phyloP scores from a whole-genome alignment of 2,329 filamentous ascomycete species.

The Chaetomium globosum region DNA sequence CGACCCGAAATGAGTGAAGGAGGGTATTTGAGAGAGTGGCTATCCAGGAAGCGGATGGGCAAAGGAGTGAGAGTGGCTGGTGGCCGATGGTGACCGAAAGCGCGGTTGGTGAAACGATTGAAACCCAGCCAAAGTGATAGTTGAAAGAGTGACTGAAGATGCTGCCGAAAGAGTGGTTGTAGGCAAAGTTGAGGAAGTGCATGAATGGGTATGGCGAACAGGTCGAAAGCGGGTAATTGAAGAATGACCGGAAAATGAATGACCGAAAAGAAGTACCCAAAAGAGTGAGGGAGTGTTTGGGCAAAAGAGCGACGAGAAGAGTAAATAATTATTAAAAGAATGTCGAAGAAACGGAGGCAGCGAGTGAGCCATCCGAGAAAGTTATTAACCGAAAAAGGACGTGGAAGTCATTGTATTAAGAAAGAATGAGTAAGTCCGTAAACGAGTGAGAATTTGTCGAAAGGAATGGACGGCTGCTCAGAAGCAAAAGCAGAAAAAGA shows the following conservation, averaged over 20 bases:
- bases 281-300: neutral
- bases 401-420: neutral
- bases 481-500: neutral
- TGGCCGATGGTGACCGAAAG: neutral
- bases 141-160: neutral
- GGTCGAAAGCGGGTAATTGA: neutral
- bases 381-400: neutral
- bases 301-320: neutral
- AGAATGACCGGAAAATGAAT: neutral
- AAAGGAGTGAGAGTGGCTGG: neutral
- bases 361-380: neutral
- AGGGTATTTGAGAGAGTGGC: neutral
- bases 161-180: neutral
- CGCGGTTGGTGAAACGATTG: neutral
- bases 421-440: too few relatives aligned
- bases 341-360: neutral
- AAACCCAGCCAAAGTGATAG: neutral
- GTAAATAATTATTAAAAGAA: neutral
- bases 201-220: neutral
- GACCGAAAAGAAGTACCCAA: neutral
- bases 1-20: neutral
- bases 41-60: neutral
- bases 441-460: neutral
- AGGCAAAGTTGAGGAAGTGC: neutral
- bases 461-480: neutral